These are phyloP conservation scores for Xylariomycetidae sp. DNA, from an alignment of 2,329 filamentous ascomycete species.

Conservation along the genomic window DNA sequence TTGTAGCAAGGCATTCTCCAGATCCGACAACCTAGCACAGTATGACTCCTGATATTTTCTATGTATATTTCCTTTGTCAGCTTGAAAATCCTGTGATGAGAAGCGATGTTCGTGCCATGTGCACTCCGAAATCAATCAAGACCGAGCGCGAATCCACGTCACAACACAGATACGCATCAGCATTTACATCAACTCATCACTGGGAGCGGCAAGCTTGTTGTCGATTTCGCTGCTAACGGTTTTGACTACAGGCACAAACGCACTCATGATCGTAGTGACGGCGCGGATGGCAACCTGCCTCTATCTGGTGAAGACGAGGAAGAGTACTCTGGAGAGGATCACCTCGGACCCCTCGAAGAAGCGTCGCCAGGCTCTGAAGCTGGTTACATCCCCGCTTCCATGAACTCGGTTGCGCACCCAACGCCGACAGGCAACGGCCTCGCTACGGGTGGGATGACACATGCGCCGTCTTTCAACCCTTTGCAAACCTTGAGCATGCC, in stretches of 20 bases:
- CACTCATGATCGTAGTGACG: conserved; percentile 62
- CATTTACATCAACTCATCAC: conserved; percentile 29
- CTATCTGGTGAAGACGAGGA: conserved; percentile 82
- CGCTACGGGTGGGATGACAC: conserved; percentile 25
- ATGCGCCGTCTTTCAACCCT: conserved; percentile 46
- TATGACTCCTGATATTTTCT: conserved; percentile 50
- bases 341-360: conserved; percentile 75
- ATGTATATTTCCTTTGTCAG: conserved; percentile 31
- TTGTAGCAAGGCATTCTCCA: conserved; percentile 97
- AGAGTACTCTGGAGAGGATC: conserved; percentile 76
- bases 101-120: conserved; percentile 32
- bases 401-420: conserved; percentile 40
- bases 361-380: conserved; percentile 69
- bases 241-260: conserved; percentile 72
- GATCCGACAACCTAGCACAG: conserved; percentile 98
- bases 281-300: conserved; percentile 52
- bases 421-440: conserved; percentile 25
- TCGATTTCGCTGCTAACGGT: conserved; percentile 28
- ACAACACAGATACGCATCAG: conserved; percentile 33
- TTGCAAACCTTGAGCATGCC: conserved; percentile 60
- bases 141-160: conserved; percentile 24
- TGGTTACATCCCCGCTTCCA: conserved; percentile 53
- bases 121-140: conserved; percentile 24
- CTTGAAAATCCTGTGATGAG: conserved; percentile 36
- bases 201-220: conserved; percentile 20